Conservation (phyloP, 2,329 filamentous ascomycete species). For the Fusarium sp. region DNA sequence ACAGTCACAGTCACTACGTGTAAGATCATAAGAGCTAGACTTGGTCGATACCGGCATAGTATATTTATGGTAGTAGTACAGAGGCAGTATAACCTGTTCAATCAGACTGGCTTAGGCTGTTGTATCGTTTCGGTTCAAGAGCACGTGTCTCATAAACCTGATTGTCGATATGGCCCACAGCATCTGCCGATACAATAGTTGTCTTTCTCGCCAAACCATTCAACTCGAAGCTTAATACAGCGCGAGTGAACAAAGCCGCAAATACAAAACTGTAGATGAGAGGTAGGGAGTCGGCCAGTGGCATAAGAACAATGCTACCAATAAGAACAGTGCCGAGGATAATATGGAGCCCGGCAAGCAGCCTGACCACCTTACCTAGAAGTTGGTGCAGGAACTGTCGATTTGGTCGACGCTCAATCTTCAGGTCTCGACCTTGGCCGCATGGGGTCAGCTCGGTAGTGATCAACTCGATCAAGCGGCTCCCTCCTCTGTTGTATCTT, state of each 20-base stretch:
- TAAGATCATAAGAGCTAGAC: no score
- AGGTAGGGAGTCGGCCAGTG: conserved; percentile 28
- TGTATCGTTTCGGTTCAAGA: no score
- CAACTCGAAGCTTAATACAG: conserved; percentile 20
- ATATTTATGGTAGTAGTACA: no score
- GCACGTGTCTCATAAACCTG: no score
- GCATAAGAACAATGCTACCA: conserved; percentile 25
- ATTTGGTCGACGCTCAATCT: conserved; percentile 4
- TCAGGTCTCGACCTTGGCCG: conserved; percentile 13
- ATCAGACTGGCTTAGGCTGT: no score
- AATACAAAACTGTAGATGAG: conserved; percentile 33
- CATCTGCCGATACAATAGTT: background rate
- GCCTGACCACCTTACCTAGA: conserved; percentile 7
- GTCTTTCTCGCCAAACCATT: conserved; percentile 22
- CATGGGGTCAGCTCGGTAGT: conserved; percentile 25
- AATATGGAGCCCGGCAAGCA: conserved; percentile 24
- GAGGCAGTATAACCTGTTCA: no score
- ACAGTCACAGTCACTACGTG: no score
- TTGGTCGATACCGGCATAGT: no score
- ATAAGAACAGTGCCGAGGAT: conserved; percentile 28
- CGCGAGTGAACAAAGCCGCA: conserved; percentile 20
- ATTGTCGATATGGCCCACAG: no score
- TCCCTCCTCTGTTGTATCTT: background rate
- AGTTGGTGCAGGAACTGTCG: conserved; percentile 1
- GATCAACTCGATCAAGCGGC: conserved; percentile 1